Percentiles rank a stretch among this genome's conserved stretches.
Conservation (phyloP, 2,329 filamentous ascomycete species). For the Beauveria sp. region DNA sequence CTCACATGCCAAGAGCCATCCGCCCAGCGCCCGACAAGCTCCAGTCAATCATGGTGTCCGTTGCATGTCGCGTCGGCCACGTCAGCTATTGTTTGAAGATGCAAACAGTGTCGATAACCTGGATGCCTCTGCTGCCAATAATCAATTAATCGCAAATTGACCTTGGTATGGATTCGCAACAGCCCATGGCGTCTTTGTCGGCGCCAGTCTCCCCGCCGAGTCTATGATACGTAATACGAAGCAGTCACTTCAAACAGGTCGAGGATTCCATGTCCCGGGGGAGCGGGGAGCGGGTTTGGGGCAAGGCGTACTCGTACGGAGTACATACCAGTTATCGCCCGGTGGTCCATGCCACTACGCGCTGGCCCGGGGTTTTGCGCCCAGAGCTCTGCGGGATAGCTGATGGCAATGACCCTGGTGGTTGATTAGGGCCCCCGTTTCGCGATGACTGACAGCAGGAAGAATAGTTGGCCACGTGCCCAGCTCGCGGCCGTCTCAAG, state of each 20-base stretch:
- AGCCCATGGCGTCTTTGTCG: background rate
- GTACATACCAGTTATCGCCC: background rate
- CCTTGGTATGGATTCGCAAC: background rate
- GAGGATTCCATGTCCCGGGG: background rate
- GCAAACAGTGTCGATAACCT: background rate
- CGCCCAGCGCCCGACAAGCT: background rate
- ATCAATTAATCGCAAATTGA: too few relatives aligned
- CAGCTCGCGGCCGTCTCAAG: too few relatives aligned
- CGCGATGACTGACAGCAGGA: too few relatives aligned
- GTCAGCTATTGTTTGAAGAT: background rate
- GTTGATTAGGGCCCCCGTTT: too few relatives aligned
- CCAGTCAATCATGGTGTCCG: too few relatives aligned
- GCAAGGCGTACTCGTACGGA: background rate
- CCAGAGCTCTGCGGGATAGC: too few relatives aligned
- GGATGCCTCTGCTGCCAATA: background rate
- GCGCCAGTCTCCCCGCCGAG: too few relatives aligned
- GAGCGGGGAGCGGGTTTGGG: background rate
- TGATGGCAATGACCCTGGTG: too few relatives aligned
- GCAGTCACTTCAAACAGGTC: background rate
- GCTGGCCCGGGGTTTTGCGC: too few relatives aligned
- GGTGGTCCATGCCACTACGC: too few relatives aligned
- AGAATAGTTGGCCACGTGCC: too few relatives aligned
- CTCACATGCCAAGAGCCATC: constrained; percentile 2
- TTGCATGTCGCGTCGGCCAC: background rate
- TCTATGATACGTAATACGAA: background rate